Evolutionary conservation across 73 alveolate genomes (phyloP), one percentile per base, ranked within the genome.

Genomic region (Paramecium biaurelia): DNA sequence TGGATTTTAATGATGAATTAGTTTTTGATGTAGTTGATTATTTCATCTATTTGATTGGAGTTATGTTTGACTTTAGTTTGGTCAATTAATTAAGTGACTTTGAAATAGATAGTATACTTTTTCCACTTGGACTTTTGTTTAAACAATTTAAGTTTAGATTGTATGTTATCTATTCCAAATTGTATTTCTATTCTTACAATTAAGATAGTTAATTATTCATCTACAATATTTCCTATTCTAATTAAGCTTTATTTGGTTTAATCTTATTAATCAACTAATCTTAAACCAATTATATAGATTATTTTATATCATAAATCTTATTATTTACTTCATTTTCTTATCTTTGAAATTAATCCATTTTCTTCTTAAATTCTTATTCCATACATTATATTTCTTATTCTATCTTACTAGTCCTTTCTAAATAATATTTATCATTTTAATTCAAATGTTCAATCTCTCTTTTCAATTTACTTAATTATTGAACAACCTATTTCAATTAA

Each of bases 401-500:
- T 18, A 74, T 34, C 14, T 74, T 74, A 23, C 21, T 23, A 0
- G 59, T 37, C 35, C 45, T 74, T n/a, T 74, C 87, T 15, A 37
- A 41, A 32, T 74, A 37, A 34, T 34, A 2, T n/a, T 37, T 74
- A 15, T 74, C 87, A 74, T 37, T 34, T n/a, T 74, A 7, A 74
- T 34, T 74, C 24, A 37, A 41, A 28, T 74, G 15, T 32, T 74
- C 87, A 34, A 74, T 74, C 57, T 74, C 87, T 11, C 59, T 74
- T 37, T 74, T 74, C 8, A 74, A 32, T 41, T 74, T 74, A 74
- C 87, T 74, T 74, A 74, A 74, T 74, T 74, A 41, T 41, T 28
- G 23, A 34, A 74, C 87, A 0, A 74, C 32, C 10, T 74, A 37
- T 74, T 74, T 74, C 32, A 74, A 8, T 41, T 74, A 18, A 32